Evolutionary conservation across 345 rosid species (phyloP), one percentile per base, ranked within the genome.

Genomic region (Adansonia digitata): DNA sequence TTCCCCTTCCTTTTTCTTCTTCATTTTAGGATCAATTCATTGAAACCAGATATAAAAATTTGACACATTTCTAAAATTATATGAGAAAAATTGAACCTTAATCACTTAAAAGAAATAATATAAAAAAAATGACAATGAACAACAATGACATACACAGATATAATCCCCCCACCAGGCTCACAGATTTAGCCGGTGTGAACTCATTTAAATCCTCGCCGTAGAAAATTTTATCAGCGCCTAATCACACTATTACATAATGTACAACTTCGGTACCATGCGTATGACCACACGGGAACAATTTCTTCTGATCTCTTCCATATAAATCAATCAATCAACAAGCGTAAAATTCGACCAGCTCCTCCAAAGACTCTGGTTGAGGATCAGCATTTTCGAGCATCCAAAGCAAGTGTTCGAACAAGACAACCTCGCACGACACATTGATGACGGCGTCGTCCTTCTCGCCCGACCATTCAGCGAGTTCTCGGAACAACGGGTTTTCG

Each of bases 331-430:
- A 24, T 69, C 82, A 94, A 61, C 92, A 94, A 14, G 90, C 90
- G 80, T 94, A 94, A 84, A 90, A 94, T 74, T 92, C 91, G 40
- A 84, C 94, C 11, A 94, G 90, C 80, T 94, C 97, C 34, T 94
- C 88, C 51, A 90, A 49, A 3, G 98, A 90, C 81, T 92, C 97
- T 0, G 87, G 88, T 7, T 84, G 90, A 29, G 93, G 85, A 69
- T 89, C 93, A 0, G 89, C 91, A 27, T 88, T 92, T 42, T 90
- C 97, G 11, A 94, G 82, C 98, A 94, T 94, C 98, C 98, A 94
- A 37, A 92, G 96, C 81, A 94, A 79, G 86, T 94, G 98, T 76
- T 94, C 98, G 80, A 94, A 94, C 90, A 94, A 69, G 5, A 94
- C 98, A 57, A 94, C 98, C 82, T 94, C 98, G 43, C 98, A 94